These are phyloP conservation scores for Taxillus chinensis DNA, from an alignment of 164 flowering plant species.

Conservation along the genomic window DNA sequence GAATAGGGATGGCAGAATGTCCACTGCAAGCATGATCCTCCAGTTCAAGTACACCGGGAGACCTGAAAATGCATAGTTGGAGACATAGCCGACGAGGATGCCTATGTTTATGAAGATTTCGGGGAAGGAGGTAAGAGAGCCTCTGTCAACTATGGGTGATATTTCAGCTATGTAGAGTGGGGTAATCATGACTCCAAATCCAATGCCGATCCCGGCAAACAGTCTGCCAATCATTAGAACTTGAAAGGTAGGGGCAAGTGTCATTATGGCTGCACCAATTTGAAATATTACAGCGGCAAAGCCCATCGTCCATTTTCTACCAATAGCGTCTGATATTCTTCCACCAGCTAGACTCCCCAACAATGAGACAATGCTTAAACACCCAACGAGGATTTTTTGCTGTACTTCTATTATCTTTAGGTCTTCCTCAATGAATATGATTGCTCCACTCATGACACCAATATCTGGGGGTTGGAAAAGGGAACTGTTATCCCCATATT, in stretches of 20 bases:
- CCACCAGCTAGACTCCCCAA: constrained; percentile 87
- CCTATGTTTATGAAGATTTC: constrained; percentile 85
- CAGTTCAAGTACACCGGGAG: constrained; percentile 53
- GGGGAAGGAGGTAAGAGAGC: constrained; percentile 79
- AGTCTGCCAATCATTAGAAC: constrained; percentile 71
- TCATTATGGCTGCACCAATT: constrained; percentile 68
- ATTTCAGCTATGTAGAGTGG: constrained; percentile 93
- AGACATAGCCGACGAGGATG: constrained; percentile 86
- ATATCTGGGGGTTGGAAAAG: constrained; percentile 59
- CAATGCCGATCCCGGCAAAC: constrained; percentile 79
- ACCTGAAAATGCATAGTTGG: constrained; percentile 73
- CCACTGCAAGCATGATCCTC: constrained; percentile 90
- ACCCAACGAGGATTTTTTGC: constrained; percentile 72
- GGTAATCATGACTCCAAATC: constrained; percentile 81
- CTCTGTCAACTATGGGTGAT: constrained; percentile 62
- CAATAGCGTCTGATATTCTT: constrained; percentile 69
- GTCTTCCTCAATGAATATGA: constrained; percentile 79
- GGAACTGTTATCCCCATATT: no score
- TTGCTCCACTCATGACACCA: constrained; percentile 97
- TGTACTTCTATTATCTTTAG: constrained; percentile 76
- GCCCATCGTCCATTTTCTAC: constrained; percentile 96
- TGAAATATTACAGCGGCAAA: constrained; percentile 76
- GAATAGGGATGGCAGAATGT: constrained; percentile 79
- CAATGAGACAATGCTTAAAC: constrained; percentile 68
- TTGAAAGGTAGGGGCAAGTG: constrained; percentile 56